A percentile compares a stretch with the other conserved stretches of the same genome.
Conservation (phyloP, 352 stramenopile species). For the Elongisporangium anandrum region DNA sequence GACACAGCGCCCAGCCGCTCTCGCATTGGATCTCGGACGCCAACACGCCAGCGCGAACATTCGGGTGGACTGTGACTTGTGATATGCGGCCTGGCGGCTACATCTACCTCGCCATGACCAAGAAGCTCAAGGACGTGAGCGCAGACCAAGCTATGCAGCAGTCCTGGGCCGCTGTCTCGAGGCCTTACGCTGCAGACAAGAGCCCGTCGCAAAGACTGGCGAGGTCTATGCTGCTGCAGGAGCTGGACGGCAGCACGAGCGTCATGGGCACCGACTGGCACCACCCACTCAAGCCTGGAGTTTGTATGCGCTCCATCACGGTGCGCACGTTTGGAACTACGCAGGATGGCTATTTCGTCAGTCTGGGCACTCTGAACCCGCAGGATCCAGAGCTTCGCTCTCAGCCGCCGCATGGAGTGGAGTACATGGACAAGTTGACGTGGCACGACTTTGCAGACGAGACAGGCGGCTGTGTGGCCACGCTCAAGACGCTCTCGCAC, state of each 20-base stretch:
- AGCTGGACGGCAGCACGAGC: conserved; percentile 45
- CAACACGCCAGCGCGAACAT: conserved; percentile 10
- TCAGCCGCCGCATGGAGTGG: conserved; percentile 20
- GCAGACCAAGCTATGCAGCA: conserved; percentile 35
- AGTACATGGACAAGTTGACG: conserved; percentile 49
- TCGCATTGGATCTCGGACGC: too few relatives aligned
- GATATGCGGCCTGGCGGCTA: conserved; percentile 29
- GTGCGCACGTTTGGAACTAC: too few relatives aligned
- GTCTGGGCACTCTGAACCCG: conserved; percentile 2
- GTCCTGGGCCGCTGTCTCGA: conserved; percentile 23
- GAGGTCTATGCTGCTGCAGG: conserved; percentile 32
- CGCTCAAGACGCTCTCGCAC: conserved; percentile 39
- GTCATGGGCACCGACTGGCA: conserved; percentile 37
- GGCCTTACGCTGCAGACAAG: too few relatives aligned
- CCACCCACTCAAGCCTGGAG: conserved; percentile 37
- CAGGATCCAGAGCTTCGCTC: too few relatives aligned
- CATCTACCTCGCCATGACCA: conserved; percentile 44
- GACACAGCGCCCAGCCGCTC: too few relatives aligned
- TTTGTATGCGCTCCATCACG: conserved; percentile 36
- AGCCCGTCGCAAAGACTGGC: conserved; percentile 14
- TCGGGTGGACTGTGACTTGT: conserved; percentile 41
- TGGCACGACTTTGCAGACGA: conserved; percentile 50
- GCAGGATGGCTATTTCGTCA: conserved; percentile 32
- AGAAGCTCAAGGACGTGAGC: conserved; percentile 33
- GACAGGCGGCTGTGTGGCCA: conserved; percentile 4